phyloP scores from a whole-genome alignment of 192 early-diverging fungal species.

The Gaertneriomyces sp. region DNA sequence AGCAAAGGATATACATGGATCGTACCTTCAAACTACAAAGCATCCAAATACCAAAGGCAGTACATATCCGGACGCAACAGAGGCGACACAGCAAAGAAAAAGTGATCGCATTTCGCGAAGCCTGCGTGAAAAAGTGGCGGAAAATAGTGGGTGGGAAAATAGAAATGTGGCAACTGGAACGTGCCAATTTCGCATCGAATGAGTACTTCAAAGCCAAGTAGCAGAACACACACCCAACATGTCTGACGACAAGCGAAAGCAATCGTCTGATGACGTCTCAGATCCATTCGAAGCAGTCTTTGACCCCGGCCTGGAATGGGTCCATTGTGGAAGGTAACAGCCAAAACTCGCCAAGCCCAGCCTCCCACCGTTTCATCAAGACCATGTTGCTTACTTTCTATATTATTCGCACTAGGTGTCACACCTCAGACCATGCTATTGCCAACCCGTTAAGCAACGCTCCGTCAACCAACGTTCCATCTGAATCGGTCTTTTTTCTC shows the following conservation, averaged over 20 bases:
- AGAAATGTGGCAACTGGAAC: no score
- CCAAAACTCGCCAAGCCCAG: not conserved
- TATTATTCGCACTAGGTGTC: slow-evolving; percentile 1
- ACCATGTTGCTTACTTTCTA: not conserved
- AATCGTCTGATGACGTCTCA: not conserved
- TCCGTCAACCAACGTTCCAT: not conserved
- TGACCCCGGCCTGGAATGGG: slow-evolving; percentile 22
- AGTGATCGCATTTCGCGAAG: no score
- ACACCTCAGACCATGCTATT: slow-evolving; percentile 16
- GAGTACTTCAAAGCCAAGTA: no score
- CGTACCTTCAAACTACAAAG: no score
- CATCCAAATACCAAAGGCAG: no score
- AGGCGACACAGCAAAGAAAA: no score
- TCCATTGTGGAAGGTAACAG: slow-evolving; percentile 24
- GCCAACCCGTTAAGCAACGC: slow-evolving; percentile 5
- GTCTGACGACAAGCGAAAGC: not conserved
- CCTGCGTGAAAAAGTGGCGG: no score
- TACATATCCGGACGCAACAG: no score
- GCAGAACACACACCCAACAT: no score
- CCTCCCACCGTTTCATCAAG: not conserved
- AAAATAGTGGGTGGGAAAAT: no score
- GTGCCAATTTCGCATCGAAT: no score
- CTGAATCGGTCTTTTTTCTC: slow-evolving; percentile 14
- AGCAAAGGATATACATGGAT: no score
- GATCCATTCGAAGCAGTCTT: slow-evolving; percentile 16